These are phyloP conservation scores for Trebouxia sp. DNA, from an alignment of 139 green algal species.

Conservation along the genomic window DNA sequence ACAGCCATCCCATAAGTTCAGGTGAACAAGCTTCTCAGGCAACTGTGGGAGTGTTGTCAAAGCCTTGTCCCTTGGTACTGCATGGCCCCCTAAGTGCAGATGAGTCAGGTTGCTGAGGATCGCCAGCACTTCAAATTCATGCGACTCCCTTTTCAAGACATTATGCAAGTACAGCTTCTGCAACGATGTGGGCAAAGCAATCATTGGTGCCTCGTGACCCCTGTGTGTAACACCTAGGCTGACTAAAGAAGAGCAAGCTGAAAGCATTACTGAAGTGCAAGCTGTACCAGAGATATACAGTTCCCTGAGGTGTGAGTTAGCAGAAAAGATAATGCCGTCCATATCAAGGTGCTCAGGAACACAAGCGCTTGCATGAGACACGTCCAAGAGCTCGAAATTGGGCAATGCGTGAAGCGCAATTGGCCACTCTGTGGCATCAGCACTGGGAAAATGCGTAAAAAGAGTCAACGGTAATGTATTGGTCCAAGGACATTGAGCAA, in stretches of 20 bases:
- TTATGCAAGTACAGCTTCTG: background rate
- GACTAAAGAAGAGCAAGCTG: background rate
- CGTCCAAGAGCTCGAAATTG: background rate
- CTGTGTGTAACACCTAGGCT: background rate
- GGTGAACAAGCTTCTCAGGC: background rate
- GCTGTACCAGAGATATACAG: background rate
- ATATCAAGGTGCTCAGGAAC: too few relatives aligned
- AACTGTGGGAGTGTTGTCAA: background rate
- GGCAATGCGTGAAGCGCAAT: background rate
- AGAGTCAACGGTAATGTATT: background rate
- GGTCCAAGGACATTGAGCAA: background rate
- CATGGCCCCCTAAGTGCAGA: background rate
- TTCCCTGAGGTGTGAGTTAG: background rate
- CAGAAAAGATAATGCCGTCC: background rate
- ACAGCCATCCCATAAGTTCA: background rate
- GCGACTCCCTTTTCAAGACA: background rate
- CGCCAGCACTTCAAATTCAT: too few relatives aligned
- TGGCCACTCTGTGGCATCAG: background rate
- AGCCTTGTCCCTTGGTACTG: background rate
- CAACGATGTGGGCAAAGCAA: background rate
- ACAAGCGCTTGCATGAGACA: conserved; percentile 1
- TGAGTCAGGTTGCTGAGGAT: too few relatives aligned
- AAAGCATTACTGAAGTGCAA: background rate
- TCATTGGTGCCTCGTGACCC: background rate
- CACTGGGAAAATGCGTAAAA: background rate